These are phyloP conservation scores for Trichoderma sp. DNA, from an alignment of 2,329 filamentous ascomycete species.

Conservation along the genomic window DNA sequence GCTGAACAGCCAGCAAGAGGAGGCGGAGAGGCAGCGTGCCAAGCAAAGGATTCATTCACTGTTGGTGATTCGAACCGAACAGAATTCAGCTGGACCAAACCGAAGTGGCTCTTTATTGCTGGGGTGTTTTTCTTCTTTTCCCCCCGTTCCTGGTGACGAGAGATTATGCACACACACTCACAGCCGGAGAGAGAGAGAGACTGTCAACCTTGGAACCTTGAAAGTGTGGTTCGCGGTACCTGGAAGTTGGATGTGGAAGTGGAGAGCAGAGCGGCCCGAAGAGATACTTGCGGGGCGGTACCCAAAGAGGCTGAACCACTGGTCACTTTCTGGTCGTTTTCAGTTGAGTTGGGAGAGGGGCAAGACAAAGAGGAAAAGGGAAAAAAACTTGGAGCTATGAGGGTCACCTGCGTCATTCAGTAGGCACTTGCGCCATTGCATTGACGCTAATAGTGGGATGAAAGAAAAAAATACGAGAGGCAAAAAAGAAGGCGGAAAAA, in stretches of 20 bases:
- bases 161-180: not conserved
- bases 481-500: not conserved
- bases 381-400: not conserved
- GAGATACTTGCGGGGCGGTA: not conserved
- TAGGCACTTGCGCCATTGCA: not conserved
- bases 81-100: not conserved
- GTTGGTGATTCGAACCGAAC: not conserved
- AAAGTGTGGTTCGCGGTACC: not conserved
- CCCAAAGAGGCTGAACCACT: not conserved
- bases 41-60: not conserved
- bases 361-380: not conserved
- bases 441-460: not conserved
- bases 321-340: not conserved
- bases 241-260: not conserved
- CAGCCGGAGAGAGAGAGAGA: not conserved
- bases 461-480: not conserved
- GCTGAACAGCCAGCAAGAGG: not conserved
- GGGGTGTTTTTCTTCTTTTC: not conserved
- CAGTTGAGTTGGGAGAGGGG: not conserved
- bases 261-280: not conserved
- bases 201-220: not conserved
- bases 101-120: not conserved
- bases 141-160: not conserved
- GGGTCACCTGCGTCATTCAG: not conserved
- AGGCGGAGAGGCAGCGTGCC: not conserved